phyloP scores from a whole-genome alignment of 805 yeast genomes.

The Teunomyces lycoperdinae region DNA sequence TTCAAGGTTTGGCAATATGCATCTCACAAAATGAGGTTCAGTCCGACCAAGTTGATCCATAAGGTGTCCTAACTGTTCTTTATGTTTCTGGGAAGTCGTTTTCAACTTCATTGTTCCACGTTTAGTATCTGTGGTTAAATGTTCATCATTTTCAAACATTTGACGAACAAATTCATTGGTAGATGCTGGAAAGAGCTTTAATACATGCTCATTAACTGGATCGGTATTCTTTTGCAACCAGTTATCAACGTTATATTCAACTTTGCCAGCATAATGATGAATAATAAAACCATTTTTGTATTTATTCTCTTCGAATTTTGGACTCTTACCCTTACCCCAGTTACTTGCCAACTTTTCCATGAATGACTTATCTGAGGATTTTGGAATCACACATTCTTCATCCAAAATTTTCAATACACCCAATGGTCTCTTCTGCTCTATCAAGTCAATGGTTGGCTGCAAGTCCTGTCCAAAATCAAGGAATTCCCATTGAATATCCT shows the following conservation, averaged over 20 bases:
- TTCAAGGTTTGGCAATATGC: conserved; percentile 84
- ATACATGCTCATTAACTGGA: conserved; percentile 77
- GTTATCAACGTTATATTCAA: conserved; percentile 87
- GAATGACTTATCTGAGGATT: conserved; percentile 78
- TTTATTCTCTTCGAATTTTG: conserved; percentile 69
- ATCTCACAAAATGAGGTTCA: conserved; percentile 95
- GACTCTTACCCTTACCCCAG: conserved; percentile 49
- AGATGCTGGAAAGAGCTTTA: conserved; percentile 59
- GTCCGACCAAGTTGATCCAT: conserved; percentile 75
- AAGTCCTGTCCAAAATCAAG: conserved; percentile 94
- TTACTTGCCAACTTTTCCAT: conserved; percentile 70
- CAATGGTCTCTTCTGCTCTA: conserved; percentile 70
- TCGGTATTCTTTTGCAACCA: conserved; percentile 96
- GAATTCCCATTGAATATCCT: conserved; percentile 64
- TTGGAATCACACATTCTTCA: conserved; percentile 95
- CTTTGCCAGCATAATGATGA: conserved; percentile 94
- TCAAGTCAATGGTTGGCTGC: conserved; percentile 90
- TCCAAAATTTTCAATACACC: conserved; percentile 85
- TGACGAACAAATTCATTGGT: conserved; percentile 51
- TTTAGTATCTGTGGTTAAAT: conserved; percentile 13
- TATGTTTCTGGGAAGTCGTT: conserved; percentile 86
- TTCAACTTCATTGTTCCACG: conserved; percentile 40
- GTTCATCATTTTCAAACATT: conserved; percentile 47
- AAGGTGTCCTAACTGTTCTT: conserved; percentile 71
- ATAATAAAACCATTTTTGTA: conserved; percentile 75